Percentiles rank a stretch among this genome's conserved stretches.
Evolutionary conservation across 2,329 filamentous ascomycete species (phyloP).

Genomic region (Diaporthe sp.): DNA sequence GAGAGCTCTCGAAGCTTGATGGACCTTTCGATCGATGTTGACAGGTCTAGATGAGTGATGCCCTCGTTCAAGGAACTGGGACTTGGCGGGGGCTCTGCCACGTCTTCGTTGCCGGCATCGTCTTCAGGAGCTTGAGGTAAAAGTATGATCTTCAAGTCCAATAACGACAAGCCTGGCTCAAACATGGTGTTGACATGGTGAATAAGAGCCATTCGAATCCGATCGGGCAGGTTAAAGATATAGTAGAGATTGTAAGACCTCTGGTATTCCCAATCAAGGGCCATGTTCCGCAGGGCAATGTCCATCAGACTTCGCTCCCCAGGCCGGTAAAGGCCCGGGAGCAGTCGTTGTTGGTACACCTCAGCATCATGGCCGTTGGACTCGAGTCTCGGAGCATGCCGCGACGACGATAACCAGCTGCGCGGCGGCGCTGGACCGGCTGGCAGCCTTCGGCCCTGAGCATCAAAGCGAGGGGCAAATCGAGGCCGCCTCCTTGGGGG

Average conservation of each 20-base stretch:
- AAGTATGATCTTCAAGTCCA: conserved; percentile 65
- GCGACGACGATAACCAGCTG: conserved; percentile 64
- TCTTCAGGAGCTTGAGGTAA: conserved; percentile 49
- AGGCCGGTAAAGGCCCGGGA: conserved; percentile 63
- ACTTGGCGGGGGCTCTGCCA: conserved; percentile 41
- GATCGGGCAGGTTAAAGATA: conserved; percentile 67
- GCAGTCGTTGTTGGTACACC: conserved; percentile 35
- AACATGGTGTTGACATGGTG: conserved; percentile 62
- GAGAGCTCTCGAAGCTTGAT: conserved; percentile 66
- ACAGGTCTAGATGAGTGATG: conserved; percentile 67
- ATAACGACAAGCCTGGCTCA: conserved; percentile 61
- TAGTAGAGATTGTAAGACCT: conserved; percentile 69
- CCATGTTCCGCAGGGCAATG: conserved; percentile 63
- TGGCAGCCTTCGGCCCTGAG: conserved; percentile 64
- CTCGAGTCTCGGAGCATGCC: conserved; percentile 44
- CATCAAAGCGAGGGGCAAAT: conserved; percentile 59
- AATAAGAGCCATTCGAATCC: conserved; percentile 65
- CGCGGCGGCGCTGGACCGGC: conserved; percentile 71
- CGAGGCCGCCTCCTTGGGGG: conserved; percentile 60
- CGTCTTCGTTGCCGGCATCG: conserved; percentile 43
- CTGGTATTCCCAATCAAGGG: conserved; percentile 68
- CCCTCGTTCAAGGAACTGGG: conserved; percentile 57
- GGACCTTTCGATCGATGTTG: conserved; percentile 64
- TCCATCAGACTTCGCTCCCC: conserved; percentile 64
- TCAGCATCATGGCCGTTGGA: neutral